Percentiles rank a stretch among this genome's conserved stretches.
phyloP scores from a whole-genome alignment of 2,329 filamentous ascomycete species.

The Fusarium sp. region DNA sequence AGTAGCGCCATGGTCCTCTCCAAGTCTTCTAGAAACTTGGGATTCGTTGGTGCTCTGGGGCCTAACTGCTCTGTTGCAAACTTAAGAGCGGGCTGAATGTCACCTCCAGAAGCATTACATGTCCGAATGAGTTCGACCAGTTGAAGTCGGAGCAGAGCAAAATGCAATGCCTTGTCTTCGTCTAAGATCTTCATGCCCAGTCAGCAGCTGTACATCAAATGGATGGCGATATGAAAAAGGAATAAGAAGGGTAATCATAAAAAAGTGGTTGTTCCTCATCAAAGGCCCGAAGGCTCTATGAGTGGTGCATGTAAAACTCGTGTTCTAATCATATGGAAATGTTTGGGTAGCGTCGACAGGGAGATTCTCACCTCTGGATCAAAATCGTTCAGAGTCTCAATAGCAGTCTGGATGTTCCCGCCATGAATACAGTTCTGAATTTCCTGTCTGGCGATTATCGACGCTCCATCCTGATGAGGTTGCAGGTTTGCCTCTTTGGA shows the following conservation, averaged over 20 bases:
- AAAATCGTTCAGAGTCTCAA: slow-evolving; percentile 89
- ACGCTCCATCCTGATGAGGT: slow-evolving; percentile 78
- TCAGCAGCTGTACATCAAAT: slow-evolving; percentile 23
- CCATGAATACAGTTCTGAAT: slow-evolving; percentile 89
- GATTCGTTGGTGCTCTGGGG: slow-evolving; percentile 86
- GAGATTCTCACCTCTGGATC: slow-evolving; percentile 84
- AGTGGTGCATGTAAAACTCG: slow-evolving; percentile 99
- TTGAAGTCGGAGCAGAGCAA: slow-evolving; percentile 89
- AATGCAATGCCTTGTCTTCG: slow-evolving; percentile 85
- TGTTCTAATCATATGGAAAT: slow-evolving; percentile 85
- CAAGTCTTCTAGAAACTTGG: slow-evolving; percentile 86
- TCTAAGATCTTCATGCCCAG: slow-evolving; percentile 82
- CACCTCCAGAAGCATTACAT: slow-evolving; percentile 77
- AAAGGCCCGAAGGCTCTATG: slow-evolving; percentile 89
- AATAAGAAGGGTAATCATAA: slow-evolving; percentile 54
- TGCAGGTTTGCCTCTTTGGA: slow-evolving; percentile 92
- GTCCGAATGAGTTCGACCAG: slow-evolving; percentile 92
- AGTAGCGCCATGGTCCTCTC: slow-evolving; percentile 94
- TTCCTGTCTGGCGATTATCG: slow-evolving; percentile 83
- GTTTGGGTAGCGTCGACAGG: slow-evolving; percentile 55
- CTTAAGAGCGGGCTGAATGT: slow-evolving; percentile 84
- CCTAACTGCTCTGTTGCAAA: slow-evolving; percentile 92
- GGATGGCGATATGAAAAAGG: slow-evolving; percentile 5
- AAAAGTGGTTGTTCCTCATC: slow-evolving; percentile 87
- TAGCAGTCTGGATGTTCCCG: slow-evolving; percentile 88